phyloP scores from a whole-genome alignment of 805 yeast species.

The Cyberlindnera subsufficiens region DNA sequence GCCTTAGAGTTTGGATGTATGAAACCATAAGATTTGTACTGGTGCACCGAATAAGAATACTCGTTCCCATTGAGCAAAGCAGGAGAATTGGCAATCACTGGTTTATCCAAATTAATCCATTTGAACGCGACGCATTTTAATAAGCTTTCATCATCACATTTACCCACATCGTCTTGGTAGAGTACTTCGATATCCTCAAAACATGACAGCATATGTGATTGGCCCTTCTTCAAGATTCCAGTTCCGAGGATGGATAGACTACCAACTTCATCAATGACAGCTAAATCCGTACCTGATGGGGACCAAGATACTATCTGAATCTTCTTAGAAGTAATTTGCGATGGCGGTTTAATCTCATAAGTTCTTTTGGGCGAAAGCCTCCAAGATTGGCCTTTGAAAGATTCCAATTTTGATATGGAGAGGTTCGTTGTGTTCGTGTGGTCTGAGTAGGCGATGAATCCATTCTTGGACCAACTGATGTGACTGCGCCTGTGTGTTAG shows the following conservation, averaged over 20 bases:
- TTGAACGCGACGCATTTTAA: conserved; percentile 38
- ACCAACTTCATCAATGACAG: conserved; percentile 70
- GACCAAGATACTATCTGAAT: conserved; percentile 54
- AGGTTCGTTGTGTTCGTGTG: conserved; percentile 28
- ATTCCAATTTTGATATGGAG: conserved; percentile 37
- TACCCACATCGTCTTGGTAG: conserved; percentile 32
- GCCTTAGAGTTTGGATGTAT: conserved; percentile 69
- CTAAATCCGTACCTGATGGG: conserved; percentile 73
- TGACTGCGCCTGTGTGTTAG: not conserved
- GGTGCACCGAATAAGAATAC: conserved; percentile 53
- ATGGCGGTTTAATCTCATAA: conserved; percentile 18
- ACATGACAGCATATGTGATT: conserved; percentile 21
- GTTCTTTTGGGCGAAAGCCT: conserved; percentile 35
- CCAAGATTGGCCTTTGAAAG: conserved; percentile 76
- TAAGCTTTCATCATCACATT: conserved; percentile 22
- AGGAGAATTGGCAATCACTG: conserved; percentile 53
- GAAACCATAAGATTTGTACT: conserved; percentile 53
- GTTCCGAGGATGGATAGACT: conserved; percentile 51
- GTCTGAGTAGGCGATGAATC: conserved; percentile 70
- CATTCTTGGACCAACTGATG: conserved; percentile 69
- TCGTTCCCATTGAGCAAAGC: conserved; percentile 35
- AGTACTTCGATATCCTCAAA: conserved; percentile 24
- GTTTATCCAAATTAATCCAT: conserved; percentile 75
- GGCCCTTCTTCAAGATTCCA: conserved; percentile 37
- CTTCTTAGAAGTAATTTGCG: conserved; percentile 9